These are phyloP conservation scores for Lentinula detonsa DNA, from an alignment of 768 basidiomycete species.

Conservation along the genomic window DNA sequence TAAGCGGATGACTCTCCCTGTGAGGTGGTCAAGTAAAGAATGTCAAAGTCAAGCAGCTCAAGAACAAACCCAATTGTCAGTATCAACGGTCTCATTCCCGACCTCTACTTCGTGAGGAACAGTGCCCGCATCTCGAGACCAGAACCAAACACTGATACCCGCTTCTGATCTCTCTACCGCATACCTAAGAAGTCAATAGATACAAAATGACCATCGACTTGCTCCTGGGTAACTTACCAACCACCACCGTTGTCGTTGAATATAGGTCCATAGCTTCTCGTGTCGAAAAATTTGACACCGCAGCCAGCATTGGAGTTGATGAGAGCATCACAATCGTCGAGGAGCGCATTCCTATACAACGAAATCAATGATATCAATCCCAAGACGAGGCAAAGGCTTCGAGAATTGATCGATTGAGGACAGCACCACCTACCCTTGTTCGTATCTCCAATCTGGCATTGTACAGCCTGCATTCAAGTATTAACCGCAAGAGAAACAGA, in stretches of 20 bases:
- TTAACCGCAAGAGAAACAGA: neutral
- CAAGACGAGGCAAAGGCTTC: neutral
- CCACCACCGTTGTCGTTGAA: slow-evolving; percentile 59
- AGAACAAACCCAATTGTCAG: slow-evolving; percentile 46
- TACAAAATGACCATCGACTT: too few relatives aligned
- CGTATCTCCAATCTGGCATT: slow-evolving; percentile 31
- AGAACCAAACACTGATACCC: slow-evolving; percentile 70
- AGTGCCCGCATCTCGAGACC: slow-evolving; percentile 43
- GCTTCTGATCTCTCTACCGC: slow-evolving; percentile 52
- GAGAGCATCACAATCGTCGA: slow-evolving; percentile 36
- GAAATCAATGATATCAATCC: neutral
- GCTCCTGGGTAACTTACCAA: slow-evolving; percentile 32
- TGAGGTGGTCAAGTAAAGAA: neutral
- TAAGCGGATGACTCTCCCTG: slow-evolving; percentile 52
- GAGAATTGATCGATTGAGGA: neutral
- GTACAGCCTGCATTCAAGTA: slow-evolving; percentile 29
- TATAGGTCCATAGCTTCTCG: slow-evolving; percentile 46
- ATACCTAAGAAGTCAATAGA: slow-evolving; percentile 36
- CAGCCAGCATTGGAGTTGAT: slow-evolving; percentile 47
- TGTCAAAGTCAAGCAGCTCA: neutral
- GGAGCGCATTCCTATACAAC: slow-evolving; percentile 21
- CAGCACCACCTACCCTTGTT: slow-evolving; percentile 33
- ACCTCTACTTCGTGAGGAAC: slow-evolving; percentile 44
- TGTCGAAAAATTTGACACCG: slow-evolving; percentile 29
- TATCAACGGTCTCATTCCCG: slow-evolving; percentile 34